Conservation (phyloP, 225 moss, liverwort and hornwort species). For the Takakia lepidozioides region DNA sequence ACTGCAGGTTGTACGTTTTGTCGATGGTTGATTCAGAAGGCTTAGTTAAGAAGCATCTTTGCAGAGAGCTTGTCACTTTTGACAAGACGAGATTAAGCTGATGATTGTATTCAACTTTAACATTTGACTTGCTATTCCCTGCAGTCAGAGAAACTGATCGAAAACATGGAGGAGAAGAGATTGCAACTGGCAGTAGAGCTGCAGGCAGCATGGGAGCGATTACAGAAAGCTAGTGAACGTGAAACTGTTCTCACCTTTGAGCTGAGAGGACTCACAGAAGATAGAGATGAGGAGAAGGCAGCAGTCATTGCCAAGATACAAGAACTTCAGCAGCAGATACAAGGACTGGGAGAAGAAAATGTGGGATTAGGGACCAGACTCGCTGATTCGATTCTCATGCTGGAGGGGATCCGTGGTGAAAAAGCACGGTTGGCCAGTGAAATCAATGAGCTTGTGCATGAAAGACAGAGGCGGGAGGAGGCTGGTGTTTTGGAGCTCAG, state of each 20-base stretch:
- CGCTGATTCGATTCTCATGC: conserved; percentile 21
- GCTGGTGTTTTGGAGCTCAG: conserved; percentile 21
- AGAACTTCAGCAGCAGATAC: conserved; percentile 17
- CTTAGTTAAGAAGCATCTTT: no score
- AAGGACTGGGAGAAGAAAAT: conserved; percentile 33
- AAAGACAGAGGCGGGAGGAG: conserved; percentile 13
- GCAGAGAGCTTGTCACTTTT: no score
- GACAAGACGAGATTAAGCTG: conserved; percentile 12
- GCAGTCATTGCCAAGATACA: neutral
- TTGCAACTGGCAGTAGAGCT: conserved; percentile 2
- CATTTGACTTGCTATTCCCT: neutral
- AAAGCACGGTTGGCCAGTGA: conserved; percentile 17
- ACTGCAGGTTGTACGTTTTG: no score
- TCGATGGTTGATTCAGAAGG: no score
- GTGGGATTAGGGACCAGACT: conserved; percentile 26
- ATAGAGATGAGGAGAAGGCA: neutral
- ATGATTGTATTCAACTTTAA: neutral
- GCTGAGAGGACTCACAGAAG: conserved; percentile 15
- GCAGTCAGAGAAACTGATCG: conserved; percentile 13
- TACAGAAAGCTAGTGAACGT: neutral
- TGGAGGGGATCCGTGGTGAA: conserved; percentile 21
- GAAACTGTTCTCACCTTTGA: conserved; percentile 10
- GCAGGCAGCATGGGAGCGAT: neutral
- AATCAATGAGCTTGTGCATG: conserved; percentile 21
- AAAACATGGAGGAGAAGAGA: conserved; percentile 6